These are phyloP conservation scores for Ophiostoma tasmaniense DNA, from an alignment of 2,329 filamentous ascomycete genomes.

Conservation along the genomic window DNA sequence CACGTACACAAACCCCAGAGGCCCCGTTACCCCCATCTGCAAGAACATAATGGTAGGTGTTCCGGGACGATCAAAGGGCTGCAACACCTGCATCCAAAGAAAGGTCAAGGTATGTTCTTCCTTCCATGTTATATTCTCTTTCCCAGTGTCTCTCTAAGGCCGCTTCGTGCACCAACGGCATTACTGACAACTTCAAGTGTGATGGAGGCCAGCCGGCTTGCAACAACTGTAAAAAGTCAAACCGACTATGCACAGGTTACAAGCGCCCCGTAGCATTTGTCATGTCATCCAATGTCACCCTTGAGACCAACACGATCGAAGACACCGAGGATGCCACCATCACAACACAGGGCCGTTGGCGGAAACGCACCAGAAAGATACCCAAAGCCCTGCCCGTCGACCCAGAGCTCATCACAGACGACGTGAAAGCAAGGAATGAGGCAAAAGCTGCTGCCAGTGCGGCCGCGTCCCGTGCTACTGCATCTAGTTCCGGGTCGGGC, in stretches of 20 bases:
- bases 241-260: constrained; percentile 23
- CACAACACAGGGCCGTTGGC: constrained; percentile 19
- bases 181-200: constrained; percentile 17
- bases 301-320: neutral
- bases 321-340: constrained; percentile 7
- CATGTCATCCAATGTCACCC: constrained; percentile 16
- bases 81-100: constrained; percentile 21
- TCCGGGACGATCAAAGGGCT: constrained; percentile 22
- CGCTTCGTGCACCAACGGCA: neutral
- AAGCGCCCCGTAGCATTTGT: constrained; percentile 21
- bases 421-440: neutral
- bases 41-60: constrained; percentile 21
- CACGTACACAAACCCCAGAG: neutral
- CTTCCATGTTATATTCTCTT: neutral
- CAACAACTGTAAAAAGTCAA: constrained; percentile 24
- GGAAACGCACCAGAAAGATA: constrained; percentile 6
- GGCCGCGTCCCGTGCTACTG: neutral
- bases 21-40: neutral
- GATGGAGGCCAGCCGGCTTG: constrained; percentile 20
- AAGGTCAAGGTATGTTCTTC: constrained; percentile 18
- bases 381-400: constrained; percentile 8
- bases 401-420: neutral
- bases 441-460: neutral
- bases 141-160: neutral
- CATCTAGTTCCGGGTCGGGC: neutral